These are phyloP conservation scores for Talaromyces sp. DNA, from an alignment of 2,329 filamentous ascomycete genomes.

Conservation along the genomic window DNA sequence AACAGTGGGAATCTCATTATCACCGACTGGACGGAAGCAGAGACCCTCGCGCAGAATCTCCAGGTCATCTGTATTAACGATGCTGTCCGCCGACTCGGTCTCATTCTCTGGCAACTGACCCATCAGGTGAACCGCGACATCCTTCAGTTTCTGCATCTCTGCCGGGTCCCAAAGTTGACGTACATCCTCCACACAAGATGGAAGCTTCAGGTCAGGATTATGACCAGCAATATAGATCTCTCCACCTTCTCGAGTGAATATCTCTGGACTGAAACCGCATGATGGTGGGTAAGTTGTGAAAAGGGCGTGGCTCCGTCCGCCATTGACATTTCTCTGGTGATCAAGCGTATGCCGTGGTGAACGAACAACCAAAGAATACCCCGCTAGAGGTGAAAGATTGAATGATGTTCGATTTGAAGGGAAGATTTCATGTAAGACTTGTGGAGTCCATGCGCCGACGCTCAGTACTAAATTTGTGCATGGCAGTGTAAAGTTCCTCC, in stretches of 20 bases:
- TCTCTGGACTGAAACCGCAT: constrained; percentile 67
- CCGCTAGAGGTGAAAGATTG: constrained; percentile 65
- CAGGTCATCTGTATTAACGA: constrained; percentile 53
- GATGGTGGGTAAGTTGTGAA: constrained; percentile 62
- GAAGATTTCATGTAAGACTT: constrained; percentile 68
- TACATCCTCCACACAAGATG: constrained; percentile 51
- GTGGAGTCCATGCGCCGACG: constrained; percentile 71
- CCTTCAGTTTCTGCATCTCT: constrained; percentile 39
- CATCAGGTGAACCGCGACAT: constrained; percentile 37
- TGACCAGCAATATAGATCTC: constrained; percentile 75
- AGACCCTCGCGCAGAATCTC: constrained; percentile 66
- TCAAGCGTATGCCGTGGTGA: constrained; percentile 53
- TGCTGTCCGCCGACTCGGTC: constrained; percentile 21
- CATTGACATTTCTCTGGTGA: constrained; percentile 40
- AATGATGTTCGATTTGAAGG: constrained; percentile 56
- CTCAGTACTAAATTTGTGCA: constrained; percentile 69
- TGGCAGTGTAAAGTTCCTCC: constrained; percentile 47
- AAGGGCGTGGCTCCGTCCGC: constrained; percentile 64
- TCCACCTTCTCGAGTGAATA: constrained; percentile 67
- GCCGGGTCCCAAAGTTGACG: constrained; percentile 46
- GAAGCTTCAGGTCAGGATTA: constrained; percentile 67
- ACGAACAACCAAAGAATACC: constrained; percentile 70
- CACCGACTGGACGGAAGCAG: constrained; percentile 73
- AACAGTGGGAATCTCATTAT: constrained; percentile 66
- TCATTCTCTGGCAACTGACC: constrained; percentile 27